Evolutionary conservation across 495 filamentous ascomycete species (phyloP), one percentile per base, ranked within the genome.

Genomic region (Hypoxylon perforatum): DNA sequence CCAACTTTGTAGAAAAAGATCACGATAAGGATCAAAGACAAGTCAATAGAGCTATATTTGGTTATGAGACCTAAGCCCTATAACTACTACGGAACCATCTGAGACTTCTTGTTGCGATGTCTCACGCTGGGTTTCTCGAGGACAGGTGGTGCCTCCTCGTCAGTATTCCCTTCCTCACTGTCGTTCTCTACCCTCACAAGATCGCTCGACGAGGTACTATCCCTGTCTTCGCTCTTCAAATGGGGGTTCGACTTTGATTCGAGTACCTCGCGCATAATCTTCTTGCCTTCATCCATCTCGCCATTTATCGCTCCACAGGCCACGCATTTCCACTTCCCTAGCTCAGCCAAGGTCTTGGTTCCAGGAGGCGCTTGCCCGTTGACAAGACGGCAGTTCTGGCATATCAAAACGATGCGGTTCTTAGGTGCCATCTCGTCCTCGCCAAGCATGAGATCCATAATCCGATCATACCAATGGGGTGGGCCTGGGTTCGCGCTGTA

Each of bases 281-380:
- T 86, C 55, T 83, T 88, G 1, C 85, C 87, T 67, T 92, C 90
- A 57, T 88, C 83, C 25, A 81, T 87, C 63, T 92, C 90, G 1
- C 94, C 94, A 74, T 99, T 99, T 83, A 85, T 85, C n/a, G 86
- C 81, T 0, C 90, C 88, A 70, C 95, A 99, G 42, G 86, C 88
- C 60, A 88, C 90, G 78, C 95, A 99, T 52, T 89, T 88, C 95
- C 95, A 99, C 66, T 82, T 84, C 9, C 94, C 95, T 0, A 99
- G 75, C 42, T 97, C 94, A 14, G 91, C 86, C 14, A 93, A 78
- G 0, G 81, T 86, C 70, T 87, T 90, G 2, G 90, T 87, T 1
- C 96, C 95, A 0, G 95, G 95, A 10, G 95, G 94, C 1, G 96
- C 95, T 71, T 97, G 94, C 3, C 95, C 95, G 72, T 99, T 99